A percentile compares a stretch with the other conserved stretches of the same genome.
These are phyloP conservation scores for Abelmoschus esculentus DNA, from an alignment of 345 rosid genomes.

Conservation along the genomic window DNA sequence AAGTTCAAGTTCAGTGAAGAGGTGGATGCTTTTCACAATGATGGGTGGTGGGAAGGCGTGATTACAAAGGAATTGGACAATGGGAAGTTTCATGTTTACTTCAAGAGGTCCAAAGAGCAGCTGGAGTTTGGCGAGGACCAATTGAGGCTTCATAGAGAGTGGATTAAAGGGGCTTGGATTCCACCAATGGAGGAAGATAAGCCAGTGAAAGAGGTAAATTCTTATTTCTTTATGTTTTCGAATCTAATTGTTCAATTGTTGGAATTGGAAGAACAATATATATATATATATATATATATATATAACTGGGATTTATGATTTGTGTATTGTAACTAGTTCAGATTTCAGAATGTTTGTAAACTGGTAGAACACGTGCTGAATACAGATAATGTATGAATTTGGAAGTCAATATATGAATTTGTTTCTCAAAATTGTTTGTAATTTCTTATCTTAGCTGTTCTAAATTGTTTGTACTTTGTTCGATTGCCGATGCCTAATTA, in stretches of 20 bases:
- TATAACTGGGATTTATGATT: background rate
- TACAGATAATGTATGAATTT: background rate
- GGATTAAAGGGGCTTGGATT: conserved; percentile 55
- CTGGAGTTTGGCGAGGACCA: conserved; percentile 34
- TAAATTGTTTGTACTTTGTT: background rate
- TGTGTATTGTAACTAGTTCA: background rate
- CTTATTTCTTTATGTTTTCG: background rate
- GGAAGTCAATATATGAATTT: background rate
- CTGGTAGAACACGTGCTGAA: background rate
- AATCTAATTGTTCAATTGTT: background rate
- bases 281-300: no score
- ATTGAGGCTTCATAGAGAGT: conserved; percentile 63
- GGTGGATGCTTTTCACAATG: conserved; percentile 58
- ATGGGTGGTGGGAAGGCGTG: conserved; percentile 90
- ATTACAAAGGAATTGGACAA: conserved; percentile 43
- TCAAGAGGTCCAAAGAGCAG: conserved; percentile 49
- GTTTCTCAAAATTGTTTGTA: background rate
- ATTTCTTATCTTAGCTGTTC: background rate
- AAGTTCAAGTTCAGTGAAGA: conserved; percentile 39
- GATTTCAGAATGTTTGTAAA: background rate
- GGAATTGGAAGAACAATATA: background rate
- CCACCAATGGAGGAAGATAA: conserved; percentile 40
- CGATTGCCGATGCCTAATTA: background rate
- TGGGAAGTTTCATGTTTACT: conserved; percentile 55
- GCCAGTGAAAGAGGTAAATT: conserved; percentile 11